phyloP scores from a whole-genome alignment of 176 grass and related monocot genomes.

The Musa schizocarpa region DNA sequence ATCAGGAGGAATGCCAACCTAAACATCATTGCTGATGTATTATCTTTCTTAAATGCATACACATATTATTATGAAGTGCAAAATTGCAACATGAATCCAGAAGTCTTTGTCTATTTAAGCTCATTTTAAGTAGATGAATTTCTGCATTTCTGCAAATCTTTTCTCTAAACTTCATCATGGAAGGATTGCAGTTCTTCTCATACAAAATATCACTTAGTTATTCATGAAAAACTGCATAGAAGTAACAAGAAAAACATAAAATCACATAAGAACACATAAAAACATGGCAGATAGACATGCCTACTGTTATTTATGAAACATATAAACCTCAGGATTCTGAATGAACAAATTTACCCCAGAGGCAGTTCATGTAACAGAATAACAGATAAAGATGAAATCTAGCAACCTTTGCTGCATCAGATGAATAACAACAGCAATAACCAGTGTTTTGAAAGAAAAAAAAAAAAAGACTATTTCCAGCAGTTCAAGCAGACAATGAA shows the following conservation, averaged over 20 bases:
- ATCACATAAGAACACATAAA: no score
- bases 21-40: background rate
- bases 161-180: background rate
- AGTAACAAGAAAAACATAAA: no score
- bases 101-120: background rate
- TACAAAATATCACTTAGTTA: background rate
- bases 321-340: no score
- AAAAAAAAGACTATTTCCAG: background rate
- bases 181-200: background rate
- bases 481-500: slow-evolving; percentile 5
- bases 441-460: background rate
- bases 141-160: background rate
- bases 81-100: background rate
- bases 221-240: no score
- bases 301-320: no score
- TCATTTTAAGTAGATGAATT: background rate
- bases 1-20: slow-evolving; percentile 83
- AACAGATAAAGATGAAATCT: no score
- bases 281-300: no score
- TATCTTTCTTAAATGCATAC: slow-evolving; percentile 20
- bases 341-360: no score
- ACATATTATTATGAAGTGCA: background rate
- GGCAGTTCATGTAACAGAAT: no score
- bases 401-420: no score
- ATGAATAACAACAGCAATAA: no score